Conservation (phyloP, 306 rosid species). For the Prunus kanzakura region DNA sequence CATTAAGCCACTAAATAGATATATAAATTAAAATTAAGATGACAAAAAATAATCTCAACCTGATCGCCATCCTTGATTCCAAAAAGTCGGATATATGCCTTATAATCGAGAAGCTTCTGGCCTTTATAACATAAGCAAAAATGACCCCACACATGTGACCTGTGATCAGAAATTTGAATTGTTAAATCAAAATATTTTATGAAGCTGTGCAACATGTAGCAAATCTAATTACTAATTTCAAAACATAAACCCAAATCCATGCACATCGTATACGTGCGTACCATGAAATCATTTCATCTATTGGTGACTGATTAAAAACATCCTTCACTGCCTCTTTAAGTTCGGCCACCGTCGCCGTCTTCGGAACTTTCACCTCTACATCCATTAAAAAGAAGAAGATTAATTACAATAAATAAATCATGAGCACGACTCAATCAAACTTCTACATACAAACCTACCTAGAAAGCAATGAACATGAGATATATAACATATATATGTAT, state of each 20-base stretch:
- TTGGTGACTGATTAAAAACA: conserved; percentile 32
- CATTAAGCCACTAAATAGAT: background rate
- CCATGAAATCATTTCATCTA: conserved; percentile 42
- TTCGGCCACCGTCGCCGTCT: conserved; percentile 40
- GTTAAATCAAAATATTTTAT: background rate
- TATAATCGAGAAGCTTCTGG: conserved; percentile 36
- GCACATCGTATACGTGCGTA: background rate
- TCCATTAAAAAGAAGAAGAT: background rate
- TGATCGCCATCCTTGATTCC: conserved; percentile 51
- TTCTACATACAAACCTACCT: background rate
- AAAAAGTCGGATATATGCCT: conserved; percentile 26
- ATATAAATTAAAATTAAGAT: background rate
- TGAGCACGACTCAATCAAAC: background rate
- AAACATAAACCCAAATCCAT: background rate
- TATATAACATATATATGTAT: too few relatives aligned
- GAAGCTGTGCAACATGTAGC: background rate
- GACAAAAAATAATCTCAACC: conserved; percentile 18
- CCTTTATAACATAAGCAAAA: conserved; percentile 46
- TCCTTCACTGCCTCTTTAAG: conserved; percentile 48
- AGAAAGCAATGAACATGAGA: background rate
- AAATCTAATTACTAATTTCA: background rate
- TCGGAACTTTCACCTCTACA: conserved; percentile 36
- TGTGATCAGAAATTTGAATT: conserved; percentile 3
- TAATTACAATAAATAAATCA: background rate
- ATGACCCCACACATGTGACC: conserved; percentile 56